Evolutionary conservation across 2,329 filamentous ascomycete species (phyloP), one percentile per base, ranked within the genome.

Genomic region (Magnaporthiopsis rhizophila): DNA sequence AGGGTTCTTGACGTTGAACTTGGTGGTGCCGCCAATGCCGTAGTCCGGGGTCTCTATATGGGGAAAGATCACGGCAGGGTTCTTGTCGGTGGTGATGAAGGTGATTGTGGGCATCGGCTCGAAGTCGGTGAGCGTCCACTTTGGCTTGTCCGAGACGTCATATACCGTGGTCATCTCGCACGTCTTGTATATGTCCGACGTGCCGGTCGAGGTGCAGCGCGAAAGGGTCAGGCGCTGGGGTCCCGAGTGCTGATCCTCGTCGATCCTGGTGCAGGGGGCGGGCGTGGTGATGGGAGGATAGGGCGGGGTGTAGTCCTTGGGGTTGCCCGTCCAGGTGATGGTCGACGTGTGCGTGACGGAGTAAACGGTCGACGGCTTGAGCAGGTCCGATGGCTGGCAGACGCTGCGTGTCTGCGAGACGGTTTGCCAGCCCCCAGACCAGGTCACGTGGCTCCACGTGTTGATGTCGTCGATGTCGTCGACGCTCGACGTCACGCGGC

Each of bases 1-100:
- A n/a, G 59, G 66, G 32, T 70, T 66, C 53, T 67, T 64, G 38
- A 62, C 57, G 13, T 62, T 59, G 12, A 69, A 65, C n/a, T 61
- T 65, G 4, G 69, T 68, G 21, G 30, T 62, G 65, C 2, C 69
- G 67, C 15, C 67, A 13, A n/a, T 68, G 59, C 75, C 76, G 67
- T 80, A 82, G 66, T 72, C 68, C 0, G 80, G 80, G 6, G 75
- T 72, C 5, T 70, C 65, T 21, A 77, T 71, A 2, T 76, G 74
- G 0, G 78, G 69, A 65, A 75, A 78, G 3, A 83, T 76, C 21
- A 84, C 80, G 11, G 79, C 77, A 0, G 83, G 82, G 64, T 84
- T 84, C 69, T 83, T 84, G 69, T 83, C 82, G 3, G 82, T 83
- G 2, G 81, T 83, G 62, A 81, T 70, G 60, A 83, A 79, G 3